Evolutionary conservation across 2,329 filamentous ascomycete genomes (phyloP), one percentile per base, ranked within the genome.

Genomic region (Talaromyces piceae): DNA sequence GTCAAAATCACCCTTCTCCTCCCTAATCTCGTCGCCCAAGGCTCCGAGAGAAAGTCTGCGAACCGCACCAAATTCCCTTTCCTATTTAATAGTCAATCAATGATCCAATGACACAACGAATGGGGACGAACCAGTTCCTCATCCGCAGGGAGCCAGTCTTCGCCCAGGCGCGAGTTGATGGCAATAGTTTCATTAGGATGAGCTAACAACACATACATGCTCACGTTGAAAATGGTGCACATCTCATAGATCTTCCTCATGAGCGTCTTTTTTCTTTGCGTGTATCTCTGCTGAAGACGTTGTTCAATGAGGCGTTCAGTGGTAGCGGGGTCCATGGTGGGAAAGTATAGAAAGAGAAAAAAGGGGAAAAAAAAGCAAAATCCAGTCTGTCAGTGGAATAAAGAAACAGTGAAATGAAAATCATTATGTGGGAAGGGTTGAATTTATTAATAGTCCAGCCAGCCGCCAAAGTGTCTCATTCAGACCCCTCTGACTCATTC

Each of bases 181-280:
- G 22, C 9, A 22, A n/a, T 22, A 18, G n/a, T 5, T 22, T 22
- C 11, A 12, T 22, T 12, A 22, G 5, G 37, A 12, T n/a, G 2
- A 41, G 11, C 16, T 8, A 22, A 8, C 11, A 41, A 11, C 5
- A 41, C 7, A 12, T 41, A 41, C 22, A 41, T 16, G 5, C 41
- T 31, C 22, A 41, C 33, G 37, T 48, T 2, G 18, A 31, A 48
- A 5, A 48, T 22, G 23, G 33, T 48, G 18, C 12, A 48, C 23
- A 48, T 25, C 28, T 48, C 23, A 16, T 26, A 41, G 13, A 48
- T 13, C 20, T 48, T 48, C n/a, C 41, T 48, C 12, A 48, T 16
- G 22, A 48, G 4, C 3, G 33, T 48, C 4, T 23, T 3, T 28
- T 41, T 27, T 28, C 46, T 48, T 12, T 27, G 22, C 9, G n/a